phyloP scores from a whole-genome alignment of 2,329 filamentous ascomycete species.

The Arthrobotrys iridis region DNA sequence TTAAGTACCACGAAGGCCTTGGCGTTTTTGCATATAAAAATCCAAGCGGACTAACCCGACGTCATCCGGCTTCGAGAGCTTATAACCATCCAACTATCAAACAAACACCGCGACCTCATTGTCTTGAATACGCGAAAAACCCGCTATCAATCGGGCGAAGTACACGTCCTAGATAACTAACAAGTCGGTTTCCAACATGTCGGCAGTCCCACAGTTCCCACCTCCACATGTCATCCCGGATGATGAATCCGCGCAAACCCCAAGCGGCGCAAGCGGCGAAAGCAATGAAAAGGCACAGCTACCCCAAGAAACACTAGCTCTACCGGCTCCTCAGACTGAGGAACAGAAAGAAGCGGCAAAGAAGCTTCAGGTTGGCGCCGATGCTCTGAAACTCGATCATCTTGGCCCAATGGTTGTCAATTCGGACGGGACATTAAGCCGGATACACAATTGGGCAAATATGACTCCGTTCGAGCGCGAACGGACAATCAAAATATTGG shows the following conservation, averaged over 20 bases:
- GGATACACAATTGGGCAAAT: constrained; percentile 77
- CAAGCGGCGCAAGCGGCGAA: not conserved
- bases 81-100: not conserved
- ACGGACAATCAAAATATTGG: constrained; percentile 74
- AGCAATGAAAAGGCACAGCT: constrained; percentile 1
- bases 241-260: not conserved
- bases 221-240: constrained; percentile 31
- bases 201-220: constrained; percentile 32
- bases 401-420: constrained; percentile 80
- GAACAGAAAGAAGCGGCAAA: constrained; percentile 14
- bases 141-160: not conserved
- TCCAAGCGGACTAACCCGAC: constrained; percentile 3
- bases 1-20: constrained; percentile 23
- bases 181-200: constrained; percentile 19
- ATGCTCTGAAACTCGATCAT: constrained; percentile 68
- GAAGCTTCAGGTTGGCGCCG: constrained; percentile 40
- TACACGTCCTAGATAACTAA: not conserved
- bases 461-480: constrained; percentile 75
- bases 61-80: not conserved
- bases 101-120: not conserved
- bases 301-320: constrained; percentile 12
- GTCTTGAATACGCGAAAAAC: not conserved
- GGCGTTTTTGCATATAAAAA: constrained; percentile 7
- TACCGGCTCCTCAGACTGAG: constrained; percentile 32
- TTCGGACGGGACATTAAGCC: constrained; percentile 74